phyloP scores from a whole-genome alignment of 805 yeast species.

The Starmera amethionina region DNA sequence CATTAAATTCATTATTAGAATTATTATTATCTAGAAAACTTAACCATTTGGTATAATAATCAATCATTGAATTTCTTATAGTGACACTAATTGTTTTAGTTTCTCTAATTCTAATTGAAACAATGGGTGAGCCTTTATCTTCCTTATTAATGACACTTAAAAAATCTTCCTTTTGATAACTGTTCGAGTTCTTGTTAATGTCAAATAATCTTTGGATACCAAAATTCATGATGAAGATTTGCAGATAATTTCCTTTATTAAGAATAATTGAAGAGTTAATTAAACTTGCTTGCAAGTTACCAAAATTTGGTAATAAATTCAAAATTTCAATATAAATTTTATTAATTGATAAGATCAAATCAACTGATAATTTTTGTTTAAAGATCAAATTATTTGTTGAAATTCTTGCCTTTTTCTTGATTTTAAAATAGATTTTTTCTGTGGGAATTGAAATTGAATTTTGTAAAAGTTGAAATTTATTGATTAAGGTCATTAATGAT shows the following conservation, averaged over 20 bases:
- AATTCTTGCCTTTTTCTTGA: constrained; percentile 15
- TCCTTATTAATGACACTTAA: constrained; percentile 23
- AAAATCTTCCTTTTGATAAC: constrained; percentile 18
- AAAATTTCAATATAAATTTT: constrained; percentile 7
- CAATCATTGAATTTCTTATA: constrained; percentile 37
- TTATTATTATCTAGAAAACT: constrained; percentile 25
- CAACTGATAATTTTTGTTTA: constrained; percentile 11
- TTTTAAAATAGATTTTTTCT: constrained; percentile 13
- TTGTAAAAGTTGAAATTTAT: constrained; percentile 1
- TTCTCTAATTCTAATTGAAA: constrained; percentile 27
- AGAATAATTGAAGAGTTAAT: constrained; percentile 6
- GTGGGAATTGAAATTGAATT: constrained; percentile 5
- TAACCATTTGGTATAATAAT: constrained; percentile 57
- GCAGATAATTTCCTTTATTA: constrained; percentile 11
- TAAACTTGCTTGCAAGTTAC: constrained; percentile 17
- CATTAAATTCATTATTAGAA: constrained; percentile 4
- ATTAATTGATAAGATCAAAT: constrained; percentile 5
- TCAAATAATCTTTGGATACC: constrained; percentile 5
- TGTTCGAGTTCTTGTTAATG: not conserved
- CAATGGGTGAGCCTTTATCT: constrained; percentile 27
- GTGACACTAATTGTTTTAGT: constrained; percentile 30
- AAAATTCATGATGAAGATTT: constrained; percentile 9
- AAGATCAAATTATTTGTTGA: constrained; percentile 8
- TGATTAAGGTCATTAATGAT: constrained; percentile 17
- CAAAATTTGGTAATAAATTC: constrained; percentile 22